phyloP scores from a whole-genome alignment of 2,329 filamentous ascomycete genomes.

The Paracoccidioides brasiliensis region DNA sequence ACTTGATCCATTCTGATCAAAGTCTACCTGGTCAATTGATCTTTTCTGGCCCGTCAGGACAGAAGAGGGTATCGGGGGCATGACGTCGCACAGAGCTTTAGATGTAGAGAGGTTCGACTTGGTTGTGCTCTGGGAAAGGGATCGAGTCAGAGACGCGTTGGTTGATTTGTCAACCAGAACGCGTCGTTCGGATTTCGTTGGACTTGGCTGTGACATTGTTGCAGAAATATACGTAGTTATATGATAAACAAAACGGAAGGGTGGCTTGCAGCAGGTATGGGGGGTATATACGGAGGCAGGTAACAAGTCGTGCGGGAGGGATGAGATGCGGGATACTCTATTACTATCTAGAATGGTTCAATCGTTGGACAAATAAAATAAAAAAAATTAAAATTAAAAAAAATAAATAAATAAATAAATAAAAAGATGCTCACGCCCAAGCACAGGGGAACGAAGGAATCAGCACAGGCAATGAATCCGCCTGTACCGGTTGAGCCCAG shows the following conservation, averaged over 20 bases:
- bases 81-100: slow-evolving; percentile 11
- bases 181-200: slow-evolving; percentile 25
- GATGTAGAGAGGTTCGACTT: slow-evolving; percentile 16
- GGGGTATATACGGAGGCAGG: background rate
- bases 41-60: slow-evolving; percentile 29
- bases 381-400: background rate
- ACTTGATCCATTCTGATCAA: slow-evolving; percentile 6
- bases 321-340: background rate
- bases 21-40: slow-evolving; percentile 27
- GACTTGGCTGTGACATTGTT: slow-evolving; percentile 15
- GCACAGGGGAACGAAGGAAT: background rate
- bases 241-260: background rate
- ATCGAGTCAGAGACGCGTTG: slow-evolving; percentile 29
- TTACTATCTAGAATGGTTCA: background rate
- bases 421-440: no score
- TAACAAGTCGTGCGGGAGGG: background rate
- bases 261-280: background rate
- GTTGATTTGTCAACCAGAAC: slow-evolving; percentile 30
- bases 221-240: background rate
- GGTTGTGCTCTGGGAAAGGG: slow-evolving; percentile 9
- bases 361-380: background rate
- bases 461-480: no score
- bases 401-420: no score
- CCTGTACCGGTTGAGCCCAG: background rate
- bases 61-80: slow-evolving; percentile 17